Conservation (phyloP, 768 basidiomycete genomes). For the Filobasidium floriforme region DNA sequence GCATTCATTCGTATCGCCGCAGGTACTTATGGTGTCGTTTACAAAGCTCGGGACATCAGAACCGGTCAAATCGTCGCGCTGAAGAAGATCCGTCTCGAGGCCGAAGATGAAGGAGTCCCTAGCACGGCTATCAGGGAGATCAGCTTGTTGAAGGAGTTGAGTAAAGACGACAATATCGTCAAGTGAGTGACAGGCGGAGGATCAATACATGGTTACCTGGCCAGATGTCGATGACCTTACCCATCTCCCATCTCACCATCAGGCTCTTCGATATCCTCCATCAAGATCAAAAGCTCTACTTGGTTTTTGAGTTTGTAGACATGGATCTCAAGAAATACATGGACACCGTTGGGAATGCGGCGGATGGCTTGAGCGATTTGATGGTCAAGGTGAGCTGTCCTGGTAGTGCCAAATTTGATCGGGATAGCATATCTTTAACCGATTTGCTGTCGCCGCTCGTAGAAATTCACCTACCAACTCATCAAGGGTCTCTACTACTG, state of each 20-base stretch:
- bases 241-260: not conserved
- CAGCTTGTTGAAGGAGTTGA: conserved; percentile 86
- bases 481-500: conserved; percentile 85
- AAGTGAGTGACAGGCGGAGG: conserved; percentile 49
- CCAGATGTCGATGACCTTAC: not conserved
- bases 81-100: conserved; percentile 97
- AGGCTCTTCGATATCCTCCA: conserved; percentile 95
- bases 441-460: conserved; percentile 21
- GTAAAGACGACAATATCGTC: conserved; percentile 88
- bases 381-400: conserved; percentile 68
- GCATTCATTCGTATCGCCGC: not conserved
- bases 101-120: conserved; percentile 97
- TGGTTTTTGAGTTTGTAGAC: conserved; percentile 96
- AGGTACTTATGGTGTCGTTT: conserved; percentile 98
- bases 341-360: conserved; percentile 66
- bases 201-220: not conserved
- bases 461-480: conserved; percentile 97
- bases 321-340: conserved; percentile 95
- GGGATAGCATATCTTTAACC: conserved; percentile 20
- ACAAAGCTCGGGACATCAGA: conserved; percentile 80
- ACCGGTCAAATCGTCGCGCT: conserved; percentile 82
- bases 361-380: conserved; percentile 54
- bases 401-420: conserved; percentile 6
- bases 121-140: conserved; percentile 98
- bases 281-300: conserved; percentile 90